Conservation (phyloP, 2,329 filamentous ascomycete species). For the Colletotrichum scovillei region DNA sequence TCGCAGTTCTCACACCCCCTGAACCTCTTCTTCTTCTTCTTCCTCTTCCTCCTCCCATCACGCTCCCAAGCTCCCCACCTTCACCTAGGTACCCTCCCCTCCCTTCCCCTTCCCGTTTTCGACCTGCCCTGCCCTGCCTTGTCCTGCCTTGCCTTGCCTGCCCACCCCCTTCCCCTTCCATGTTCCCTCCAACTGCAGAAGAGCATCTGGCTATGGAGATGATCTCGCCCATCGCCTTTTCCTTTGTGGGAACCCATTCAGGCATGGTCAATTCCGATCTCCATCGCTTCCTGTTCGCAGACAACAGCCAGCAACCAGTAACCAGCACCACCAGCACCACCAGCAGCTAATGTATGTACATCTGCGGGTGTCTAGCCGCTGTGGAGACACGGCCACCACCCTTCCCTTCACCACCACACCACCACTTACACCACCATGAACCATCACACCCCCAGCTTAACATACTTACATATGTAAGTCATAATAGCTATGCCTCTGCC, state of each 20-base stretch:
- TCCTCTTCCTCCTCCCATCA: neutral
- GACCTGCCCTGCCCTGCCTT: too few relatives aligned
- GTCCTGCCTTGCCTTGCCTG: too few relatives aligned
- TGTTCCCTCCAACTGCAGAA: conserved; percentile 22
- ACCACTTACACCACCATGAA: neutral
- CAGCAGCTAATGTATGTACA: conserved; percentile 14
- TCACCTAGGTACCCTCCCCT: too few relatives aligned
- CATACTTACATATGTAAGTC: conserved; percentile 37
- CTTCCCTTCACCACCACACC: neutral
- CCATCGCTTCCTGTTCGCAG: conserved; percentile 19
- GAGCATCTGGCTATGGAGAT: conserved; percentile 3
- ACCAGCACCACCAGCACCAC: neutral
- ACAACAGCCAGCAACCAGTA: neutral
- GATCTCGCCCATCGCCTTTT: conserved; percentile 29
- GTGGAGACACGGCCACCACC: conserved; percentile 25
- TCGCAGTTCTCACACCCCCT: conserved; percentile 4
- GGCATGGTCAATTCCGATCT: conserved; percentile 21
- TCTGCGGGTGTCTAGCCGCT: conserved; percentile 30
- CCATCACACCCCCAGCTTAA: neutral
- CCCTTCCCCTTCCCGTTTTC: too few relatives aligned
- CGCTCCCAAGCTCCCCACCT: conserved; percentile 2
- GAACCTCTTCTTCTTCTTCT: neutral
- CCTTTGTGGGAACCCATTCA: conserved; percentile 18
- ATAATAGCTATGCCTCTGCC: conserved; percentile 11
- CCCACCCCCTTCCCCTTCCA: too few relatives aligned